A percentile compares a stretch with the other conserved stretches of the same genome.
Conservation (phyloP, 345 rosid species). For the Euphorbia lathyris region DNA sequence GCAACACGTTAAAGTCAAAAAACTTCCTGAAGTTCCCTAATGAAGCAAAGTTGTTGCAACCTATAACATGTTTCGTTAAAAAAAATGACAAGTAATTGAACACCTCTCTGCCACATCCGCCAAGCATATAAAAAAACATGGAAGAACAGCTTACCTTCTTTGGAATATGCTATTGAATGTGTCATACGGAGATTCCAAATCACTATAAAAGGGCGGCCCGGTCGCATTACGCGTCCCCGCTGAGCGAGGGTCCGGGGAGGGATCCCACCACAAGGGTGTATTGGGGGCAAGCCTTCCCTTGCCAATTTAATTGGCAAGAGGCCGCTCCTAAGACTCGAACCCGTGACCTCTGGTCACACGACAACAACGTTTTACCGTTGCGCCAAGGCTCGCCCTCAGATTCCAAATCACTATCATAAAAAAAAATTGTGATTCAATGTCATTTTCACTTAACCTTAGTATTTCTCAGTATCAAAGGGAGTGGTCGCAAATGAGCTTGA, state of each 20-base stretch:
- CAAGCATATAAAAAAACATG: neutral
- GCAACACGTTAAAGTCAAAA: neutral
- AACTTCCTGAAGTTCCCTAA: no score
- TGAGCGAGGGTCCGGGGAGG: no score
- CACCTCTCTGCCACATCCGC: neutral
- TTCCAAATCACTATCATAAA: conserved; percentile 48
- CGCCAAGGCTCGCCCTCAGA: no score
- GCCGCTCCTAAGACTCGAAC: no score
- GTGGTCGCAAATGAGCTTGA: conserved; percentile 85
- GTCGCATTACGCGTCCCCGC: no score
- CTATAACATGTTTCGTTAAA: neutral
- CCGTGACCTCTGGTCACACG: no score
- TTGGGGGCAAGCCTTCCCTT: no score
- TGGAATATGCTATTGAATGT: conserved; percentile 49
- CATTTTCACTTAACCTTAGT: conserved; percentile 57
- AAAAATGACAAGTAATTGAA: neutral
- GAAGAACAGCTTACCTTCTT: conserved; percentile 44
- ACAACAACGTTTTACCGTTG: no score
- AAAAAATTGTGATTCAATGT: conserved; percentile 71
- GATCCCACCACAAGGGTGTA: no score
- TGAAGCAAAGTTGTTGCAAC: neutral
- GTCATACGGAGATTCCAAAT: conserved; percentile 54
- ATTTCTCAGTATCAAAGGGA: conserved; percentile 45
- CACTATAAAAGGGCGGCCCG: no score
- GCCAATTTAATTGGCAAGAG: no score